phyloP scores from a whole-genome alignment of 2,329 filamentous ascomycete genomes.

The Tolypocladium ovalisporum region DNA sequence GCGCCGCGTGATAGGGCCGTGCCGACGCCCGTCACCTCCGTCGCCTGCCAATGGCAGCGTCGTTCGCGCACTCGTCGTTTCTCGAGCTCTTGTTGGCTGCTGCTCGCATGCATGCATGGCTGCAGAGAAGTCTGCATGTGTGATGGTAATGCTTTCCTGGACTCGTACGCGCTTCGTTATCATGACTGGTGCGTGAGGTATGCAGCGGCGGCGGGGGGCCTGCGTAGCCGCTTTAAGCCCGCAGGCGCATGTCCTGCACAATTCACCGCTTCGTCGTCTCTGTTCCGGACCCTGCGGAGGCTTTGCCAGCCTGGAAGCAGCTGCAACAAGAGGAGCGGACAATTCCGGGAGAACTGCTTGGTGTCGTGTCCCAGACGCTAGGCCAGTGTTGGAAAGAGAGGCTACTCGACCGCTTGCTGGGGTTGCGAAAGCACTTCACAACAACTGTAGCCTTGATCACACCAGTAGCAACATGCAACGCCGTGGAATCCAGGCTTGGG shows the following conservation, averaged over 20 bases:
- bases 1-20: slow-evolving; percentile 10
- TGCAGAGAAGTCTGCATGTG: neutral
- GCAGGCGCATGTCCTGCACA: neutral
- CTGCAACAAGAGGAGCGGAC: neutral
- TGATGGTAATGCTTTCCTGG: neutral
- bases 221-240: neutral
- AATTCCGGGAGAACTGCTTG: neutral
- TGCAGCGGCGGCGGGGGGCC: neutral
- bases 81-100: neutral
- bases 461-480: neutral
- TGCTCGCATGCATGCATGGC: neutral
- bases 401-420: too few species aligned
- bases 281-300: neutral
- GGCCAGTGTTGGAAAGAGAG: neutral
- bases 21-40: neutral
- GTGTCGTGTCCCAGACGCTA: neutral
- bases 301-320: neutral
- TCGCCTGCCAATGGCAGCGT: neutral
- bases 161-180: neutral
- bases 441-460: too few species aligned
- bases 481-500: neutral
- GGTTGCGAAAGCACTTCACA: neutral
- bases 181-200: neutral
- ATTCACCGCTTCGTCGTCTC: neutral
- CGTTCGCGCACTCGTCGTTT: neutral